phyloP scores from a whole-genome alignment of 2,329 filamentous ascomycete genomes.

The Biscogniauxia sp. region DNA sequence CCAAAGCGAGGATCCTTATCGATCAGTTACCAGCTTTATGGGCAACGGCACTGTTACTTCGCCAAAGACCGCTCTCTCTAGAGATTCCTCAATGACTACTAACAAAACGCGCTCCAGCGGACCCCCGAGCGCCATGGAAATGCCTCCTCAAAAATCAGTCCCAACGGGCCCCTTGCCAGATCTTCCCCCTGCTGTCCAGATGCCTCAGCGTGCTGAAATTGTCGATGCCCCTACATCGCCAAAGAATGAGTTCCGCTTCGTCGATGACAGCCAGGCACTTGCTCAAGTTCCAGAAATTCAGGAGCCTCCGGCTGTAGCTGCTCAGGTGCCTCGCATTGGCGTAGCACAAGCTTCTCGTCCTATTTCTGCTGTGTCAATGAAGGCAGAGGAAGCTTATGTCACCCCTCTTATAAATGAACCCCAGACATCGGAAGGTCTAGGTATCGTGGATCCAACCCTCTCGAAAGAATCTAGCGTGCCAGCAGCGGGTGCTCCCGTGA shows the following conservation, averaged over 20 bases:
- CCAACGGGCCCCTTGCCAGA: constrained; percentile 37
- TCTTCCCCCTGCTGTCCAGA: constrained; percentile 26
- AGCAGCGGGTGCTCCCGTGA: constrained; percentile 14
- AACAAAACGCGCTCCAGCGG: constrained; percentile 36
- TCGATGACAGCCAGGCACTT: constrained; percentile 29
- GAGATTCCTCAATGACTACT: constrained; percentile 46
- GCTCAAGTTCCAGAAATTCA: constrained; percentile 35
- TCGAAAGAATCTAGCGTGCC: constrained; percentile 25
- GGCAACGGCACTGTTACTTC: constrained; percentile 53
- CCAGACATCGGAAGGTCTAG: constrained; percentile 19
- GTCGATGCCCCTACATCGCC: constrained; percentile 13
- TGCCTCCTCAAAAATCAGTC: constrained; percentile 44
- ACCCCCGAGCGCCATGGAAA: constrained; percentile 16
- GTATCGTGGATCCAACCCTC: constrained; percentile 11
- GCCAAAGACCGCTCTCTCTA: constrained; percentile 48
- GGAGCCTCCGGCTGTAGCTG: constrained; percentile 37
- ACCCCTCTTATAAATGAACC: constrained; percentile 13
- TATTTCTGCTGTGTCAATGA: constrained; percentile 22
- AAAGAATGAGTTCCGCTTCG: constrained; percentile 37
- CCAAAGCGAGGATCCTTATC: constrained; percentile 81
- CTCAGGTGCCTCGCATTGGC: constrained; percentile 23
- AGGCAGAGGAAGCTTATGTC: constrained; percentile 17
- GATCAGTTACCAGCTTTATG: constrained; percentile 58
- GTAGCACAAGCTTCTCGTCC: constrained; percentile 19
- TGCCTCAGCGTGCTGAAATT: constrained; percentile 11